These are phyloP conservation scores for Oidiodendron maius DNA, from an alignment of 495 filamentous ascomycete species.

Conservation along the genomic window DNA sequence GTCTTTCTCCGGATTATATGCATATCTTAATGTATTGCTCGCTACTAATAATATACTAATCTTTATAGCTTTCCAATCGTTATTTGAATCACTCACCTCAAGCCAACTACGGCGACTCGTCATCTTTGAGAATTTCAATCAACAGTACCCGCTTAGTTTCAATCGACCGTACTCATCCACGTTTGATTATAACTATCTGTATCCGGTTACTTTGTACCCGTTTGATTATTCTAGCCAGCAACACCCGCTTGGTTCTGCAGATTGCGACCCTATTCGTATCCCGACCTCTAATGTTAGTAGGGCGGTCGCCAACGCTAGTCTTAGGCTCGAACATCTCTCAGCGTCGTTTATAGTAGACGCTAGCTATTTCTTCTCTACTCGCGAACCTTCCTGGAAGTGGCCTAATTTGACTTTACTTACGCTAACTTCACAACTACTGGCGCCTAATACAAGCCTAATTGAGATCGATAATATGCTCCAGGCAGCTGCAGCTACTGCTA, in stretches of 20 bases:
- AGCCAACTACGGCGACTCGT: conserved; percentile 24
- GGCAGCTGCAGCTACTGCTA: conserved; percentile 27
- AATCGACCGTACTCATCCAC: conserved; percentile 15
- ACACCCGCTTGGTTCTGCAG: too few species aligned
- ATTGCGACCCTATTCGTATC: conserved; percentile 23
- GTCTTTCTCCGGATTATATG: not conserved
- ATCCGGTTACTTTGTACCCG: too few species aligned
- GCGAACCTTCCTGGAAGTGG: conserved; percentile 28
- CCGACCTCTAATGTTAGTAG: conserved; percentile 22
- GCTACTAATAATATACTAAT: conserved; percentile 12
- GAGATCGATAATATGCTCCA: conserved; percentile 27
- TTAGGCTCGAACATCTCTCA: conserved; percentile 30
- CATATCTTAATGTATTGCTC: not conserved
- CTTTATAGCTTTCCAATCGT: conserved; percentile 15
- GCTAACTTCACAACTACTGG: conserved; percentile 27
- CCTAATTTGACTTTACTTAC: conserved; percentile 28
- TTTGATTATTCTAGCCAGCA: too few species aligned
- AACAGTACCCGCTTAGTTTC: conserved; percentile 20
- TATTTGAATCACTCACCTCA: conserved; percentile 25
- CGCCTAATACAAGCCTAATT: conserved; percentile 18
- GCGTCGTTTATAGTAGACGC: conserved; percentile 32
- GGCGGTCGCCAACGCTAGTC: conserved; percentile 24
- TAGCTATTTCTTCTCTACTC: conserved; percentile 27
- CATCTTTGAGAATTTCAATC: conserved; percentile 30
- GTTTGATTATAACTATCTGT: too few species aligned